Evolutionary conservation across 345 rosid species (phyloP), one percentile per base, ranked within the genome.

Genomic region (Hibiscus syriacus): DNA sequence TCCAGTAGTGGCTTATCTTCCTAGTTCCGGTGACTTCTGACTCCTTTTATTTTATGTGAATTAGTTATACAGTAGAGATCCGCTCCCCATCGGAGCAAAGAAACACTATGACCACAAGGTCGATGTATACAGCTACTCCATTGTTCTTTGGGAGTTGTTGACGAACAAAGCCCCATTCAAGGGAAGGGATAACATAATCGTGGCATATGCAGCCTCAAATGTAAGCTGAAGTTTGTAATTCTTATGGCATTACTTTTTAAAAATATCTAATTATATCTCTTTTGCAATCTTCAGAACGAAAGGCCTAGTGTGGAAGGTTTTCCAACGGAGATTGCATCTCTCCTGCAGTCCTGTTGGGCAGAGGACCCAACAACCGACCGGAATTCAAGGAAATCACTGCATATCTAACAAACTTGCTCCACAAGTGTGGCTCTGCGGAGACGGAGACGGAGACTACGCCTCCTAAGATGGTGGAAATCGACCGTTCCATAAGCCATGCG

Each of bases 41-140:
- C 57, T 73, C n/a, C 20, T 13, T 50, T 19, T 43, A 4, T 27
- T 36, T 73, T 43, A 22, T 26, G 36, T 22, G 29, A 57, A 49
- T 17, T 75, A 88, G 91, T 58, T 81, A 63, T 81, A 73, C 71
- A 78, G 82, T 74, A 41, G 10, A 74, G 88, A 78, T 13, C 79
- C 90, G 39, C 73, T 80, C 32, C 71, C 25, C 22, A 8, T 29
- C 11, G 86, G 83, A 48, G 83, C 68, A 43, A 82, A 70, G 73
- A 77, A 73, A 67, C 85, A 77, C 23, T 89, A 89, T 48, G 87
- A 89, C 72, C 92, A 82, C 78, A 89, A 86, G 76, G 88, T 76
- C 25, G 96, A 89, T 68, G 92, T 87, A 20, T 89, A 83, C 71
- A 89, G 92, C 74, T 89, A 82, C 41, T 64, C 89, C 36, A 67